Percentiles rank a stretch among this genome's conserved stretches.
phyloP scores from a whole-genome alignment of 176 grass and related monocot species.

The Guadua angustifolia region DNA sequence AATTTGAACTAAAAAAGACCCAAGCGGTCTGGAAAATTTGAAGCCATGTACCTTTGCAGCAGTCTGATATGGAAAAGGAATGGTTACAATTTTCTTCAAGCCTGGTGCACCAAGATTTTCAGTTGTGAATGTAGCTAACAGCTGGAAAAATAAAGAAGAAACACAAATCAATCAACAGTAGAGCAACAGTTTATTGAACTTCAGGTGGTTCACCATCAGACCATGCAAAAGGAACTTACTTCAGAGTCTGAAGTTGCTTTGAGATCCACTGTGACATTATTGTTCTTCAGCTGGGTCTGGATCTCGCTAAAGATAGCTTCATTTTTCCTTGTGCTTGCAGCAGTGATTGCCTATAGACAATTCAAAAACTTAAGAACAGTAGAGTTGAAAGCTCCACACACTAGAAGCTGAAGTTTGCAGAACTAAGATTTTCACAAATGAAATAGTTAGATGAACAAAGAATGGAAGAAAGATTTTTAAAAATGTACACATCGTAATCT shows the following conservation, averaged over 20 bases:
- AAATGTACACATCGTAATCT: neutral
- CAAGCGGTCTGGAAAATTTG: conserved; percentile 5
- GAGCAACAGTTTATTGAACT: neutral
- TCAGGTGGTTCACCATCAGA: too few species aligned
- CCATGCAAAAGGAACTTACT: conserved; percentile 35
- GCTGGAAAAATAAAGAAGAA: conserved; percentile 35
- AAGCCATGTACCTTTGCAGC: conserved; percentile 60
- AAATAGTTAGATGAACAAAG: neutral
- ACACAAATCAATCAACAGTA: neutral
- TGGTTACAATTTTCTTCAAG: conserved; percentile 62
- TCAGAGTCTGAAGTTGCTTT: conserved; percentile 65
- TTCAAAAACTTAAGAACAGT: neutral
- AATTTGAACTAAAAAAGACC: neutral
- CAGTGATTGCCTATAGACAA: conserved; percentile 51
- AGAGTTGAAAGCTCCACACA: neutral
- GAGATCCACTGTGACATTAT: conserved; percentile 56
- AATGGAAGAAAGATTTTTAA: neutral
- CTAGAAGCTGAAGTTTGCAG: neutral
- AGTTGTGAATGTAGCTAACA: conserved; percentile 61
- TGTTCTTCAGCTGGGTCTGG: conserved; percentile 62
- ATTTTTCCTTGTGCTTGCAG: conserved; percentile 60
- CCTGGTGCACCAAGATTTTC: conserved; percentile 54
- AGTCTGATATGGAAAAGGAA: conserved; percentile 59
- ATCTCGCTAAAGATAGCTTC: conserved; percentile 62
- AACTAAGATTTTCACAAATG: neutral